Evolutionary conservation across 441 rosid species (phyloP).

Genomic region (Sinapis alba): DNA sequence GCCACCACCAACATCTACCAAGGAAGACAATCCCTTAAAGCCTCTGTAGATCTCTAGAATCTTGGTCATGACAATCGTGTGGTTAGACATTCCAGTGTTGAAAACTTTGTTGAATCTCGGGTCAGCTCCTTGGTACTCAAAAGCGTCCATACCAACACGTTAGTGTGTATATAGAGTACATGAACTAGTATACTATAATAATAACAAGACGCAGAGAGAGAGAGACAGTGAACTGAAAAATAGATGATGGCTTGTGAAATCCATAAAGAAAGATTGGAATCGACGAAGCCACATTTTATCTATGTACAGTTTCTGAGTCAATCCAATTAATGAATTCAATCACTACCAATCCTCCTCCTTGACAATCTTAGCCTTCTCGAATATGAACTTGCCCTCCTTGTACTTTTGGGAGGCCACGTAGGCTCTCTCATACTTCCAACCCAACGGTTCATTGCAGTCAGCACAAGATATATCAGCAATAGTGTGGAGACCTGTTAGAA

Average conservation of each 20-base stretch:
- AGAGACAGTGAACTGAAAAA: slow-evolving; percentile 1
- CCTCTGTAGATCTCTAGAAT: slow-evolving; percentile 44
- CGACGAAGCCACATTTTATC: slow-evolving; percentile 23
- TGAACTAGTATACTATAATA: too few species aligned
- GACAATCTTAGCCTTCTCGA: slow-evolving; percentile 79
- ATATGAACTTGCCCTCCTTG: slow-evolving; percentile 85
- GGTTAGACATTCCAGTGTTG: slow-evolving; percentile 37
- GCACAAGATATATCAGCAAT: slow-evolving; percentile 75
- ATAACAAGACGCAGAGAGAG: background rate
- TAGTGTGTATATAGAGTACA: too few species aligned
- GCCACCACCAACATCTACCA: slow-evolving; percentile 40
- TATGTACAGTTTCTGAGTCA: slow-evolving; percentile 35
- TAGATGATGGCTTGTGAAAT: slow-evolving; percentile 42
- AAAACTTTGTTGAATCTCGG: slow-evolving; percentile 43
- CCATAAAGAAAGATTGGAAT: slow-evolving; percentile 1
- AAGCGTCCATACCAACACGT: slow-evolving; percentile 44
- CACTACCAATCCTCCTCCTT: slow-evolving; percentile 78
- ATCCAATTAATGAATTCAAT: slow-evolving; percentile 35
- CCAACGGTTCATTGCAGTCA: slow-evolving; percentile 72
- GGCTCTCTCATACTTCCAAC: slow-evolving; percentile 91
- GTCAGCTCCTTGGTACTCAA: slow-evolving; percentile 40
- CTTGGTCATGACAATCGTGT: slow-evolving; percentile 29
- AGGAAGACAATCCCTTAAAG: slow-evolving; percentile 34
- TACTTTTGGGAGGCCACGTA: slow-evolving; percentile 74
- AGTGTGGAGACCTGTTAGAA: slow-evolving; percentile 79